phyloP scores from a whole-genome alignment of 2,329 filamentous ascomycete genomes.

The Aspergillus sp. region DNA sequence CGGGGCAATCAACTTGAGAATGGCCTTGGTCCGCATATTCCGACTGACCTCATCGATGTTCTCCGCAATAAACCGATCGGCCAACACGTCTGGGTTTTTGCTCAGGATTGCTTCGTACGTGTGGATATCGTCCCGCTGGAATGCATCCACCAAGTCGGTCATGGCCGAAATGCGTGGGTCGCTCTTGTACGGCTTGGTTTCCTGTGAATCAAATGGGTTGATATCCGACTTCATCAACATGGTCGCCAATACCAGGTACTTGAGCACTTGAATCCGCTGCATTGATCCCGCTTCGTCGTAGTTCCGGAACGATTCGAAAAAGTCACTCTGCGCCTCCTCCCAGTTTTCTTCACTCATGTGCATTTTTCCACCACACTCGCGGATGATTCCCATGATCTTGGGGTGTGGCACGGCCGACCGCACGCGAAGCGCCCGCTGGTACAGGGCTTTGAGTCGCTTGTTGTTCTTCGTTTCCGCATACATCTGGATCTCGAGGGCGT shows the following conservation, averaged over 20 bases:
- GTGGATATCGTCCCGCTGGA: constrained; percentile 91
- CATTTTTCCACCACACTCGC: constrained; percentile 99
- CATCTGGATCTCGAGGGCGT: constrained; percentile 97
- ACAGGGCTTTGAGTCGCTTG: constrained; percentile 89
- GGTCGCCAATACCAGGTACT: constrained; percentile 90
- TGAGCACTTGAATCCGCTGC: constrained; percentile 93
- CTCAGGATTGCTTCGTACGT: constrained; percentile 82
- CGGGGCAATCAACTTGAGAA: constrained; percentile 85
- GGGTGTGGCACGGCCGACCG: constrained; percentile 96
- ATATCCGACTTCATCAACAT: constrained; percentile 99
- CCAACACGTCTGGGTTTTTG: constrained; percentile 79
- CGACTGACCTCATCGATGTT: constrained; percentile 98
- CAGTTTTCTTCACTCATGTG: constrained; percentile 99
- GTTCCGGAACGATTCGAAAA: constrained; percentile 97
- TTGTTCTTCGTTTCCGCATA: constrained; percentile 95
- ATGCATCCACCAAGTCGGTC: constrained; percentile 94
- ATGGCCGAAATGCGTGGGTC: constrained; percentile 93
- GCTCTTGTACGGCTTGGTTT: constrained; percentile 96
- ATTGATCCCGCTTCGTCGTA: constrained; percentile 97
- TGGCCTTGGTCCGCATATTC: constrained; percentile 94
- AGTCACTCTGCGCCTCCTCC: constrained; percentile 94
- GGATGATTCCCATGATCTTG: constrained; percentile 98
- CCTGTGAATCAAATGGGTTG: constrained; percentile 97
- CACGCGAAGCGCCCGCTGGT: constrained; percentile 84
- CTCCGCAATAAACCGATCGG: constrained; percentile 93